Evolutionary conservation across 768 basidiomycete species (phyloP).

Genomic region (Mycena crocata): DNA sequence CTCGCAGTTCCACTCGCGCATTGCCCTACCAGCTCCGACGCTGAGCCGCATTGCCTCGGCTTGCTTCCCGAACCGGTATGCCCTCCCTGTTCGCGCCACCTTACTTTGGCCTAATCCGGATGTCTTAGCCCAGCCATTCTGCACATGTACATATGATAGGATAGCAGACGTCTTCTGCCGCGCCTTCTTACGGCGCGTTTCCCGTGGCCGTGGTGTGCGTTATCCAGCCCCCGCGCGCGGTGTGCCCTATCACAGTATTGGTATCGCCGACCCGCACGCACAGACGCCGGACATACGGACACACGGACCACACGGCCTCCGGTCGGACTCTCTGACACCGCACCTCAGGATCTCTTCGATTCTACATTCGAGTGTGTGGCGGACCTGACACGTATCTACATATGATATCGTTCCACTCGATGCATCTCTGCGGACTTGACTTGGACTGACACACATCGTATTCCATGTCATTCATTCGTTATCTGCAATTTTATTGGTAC

Average conservation of each 20-base stretch:
- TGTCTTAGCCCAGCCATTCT: slow-evolving; percentile 11
- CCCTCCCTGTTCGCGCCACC: background rate
- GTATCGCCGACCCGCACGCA: slow-evolving; percentile 22
- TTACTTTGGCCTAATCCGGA: slow-evolving; percentile 20
- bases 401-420: too few relatives aligned
- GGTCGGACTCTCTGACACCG: slow-evolving; percentile 5
- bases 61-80: slow-evolving; percentile 18
- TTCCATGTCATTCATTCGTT: slow-evolving; percentile 26
- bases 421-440: too few relatives aligned
- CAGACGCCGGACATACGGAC: background rate
- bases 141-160: slow-evolving; percentile 23
- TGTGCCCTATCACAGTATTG: background rate
- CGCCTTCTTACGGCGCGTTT: background rate
- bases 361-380: slow-evolving; percentile 11
- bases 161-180: slow-evolving; percentile 10
- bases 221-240: background rate
- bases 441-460: slow-evolving; percentile 15
- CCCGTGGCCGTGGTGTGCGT: background rate
- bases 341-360: too few relatives aligned
- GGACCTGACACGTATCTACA: slow-evolving; percentile 13
- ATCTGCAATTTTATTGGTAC: background rate
- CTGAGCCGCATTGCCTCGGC: slow-evolving; percentile 10
- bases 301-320: slow-evolving; percentile 17
- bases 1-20: slow-evolving; percentile 26
- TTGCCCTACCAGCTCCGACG: slow-evolving; percentile 24